Evolutionary conservation across 2,329 filamentous ascomycete species (phyloP).

Genomic region (Blastomyces emzantsi): DNA sequence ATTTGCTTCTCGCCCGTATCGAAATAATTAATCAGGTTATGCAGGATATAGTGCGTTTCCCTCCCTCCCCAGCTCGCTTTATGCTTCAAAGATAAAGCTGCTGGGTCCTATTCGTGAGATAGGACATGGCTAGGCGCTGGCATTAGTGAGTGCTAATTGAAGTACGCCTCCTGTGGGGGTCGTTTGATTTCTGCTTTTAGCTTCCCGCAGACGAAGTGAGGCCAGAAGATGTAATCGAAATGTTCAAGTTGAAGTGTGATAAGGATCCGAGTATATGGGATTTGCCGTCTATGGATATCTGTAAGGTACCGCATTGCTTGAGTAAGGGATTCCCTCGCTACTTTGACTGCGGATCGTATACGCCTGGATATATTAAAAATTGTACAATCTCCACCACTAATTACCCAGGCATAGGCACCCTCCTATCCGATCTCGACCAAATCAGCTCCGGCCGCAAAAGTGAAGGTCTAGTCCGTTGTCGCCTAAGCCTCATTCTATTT

Average conservation of each 20-base stretch:
- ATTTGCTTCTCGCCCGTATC: not conserved
- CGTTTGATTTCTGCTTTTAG: not conserved
- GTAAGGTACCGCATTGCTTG: not conserved
- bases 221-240: slow-evolving; percentile 1
- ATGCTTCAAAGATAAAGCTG: not conserved
- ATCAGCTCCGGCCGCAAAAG: not conserved
- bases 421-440: slow-evolving; percentile 1
- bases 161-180: not conserved
- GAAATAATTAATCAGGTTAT: not conserved
- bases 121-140: not conserved
- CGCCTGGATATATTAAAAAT: no score
- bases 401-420: not conserved
- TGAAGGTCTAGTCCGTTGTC: not conserved
- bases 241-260: slow-evolving; percentile 1
- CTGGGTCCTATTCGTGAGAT: not conserved
- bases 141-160: not conserved
- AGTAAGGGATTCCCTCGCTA: not conserved
- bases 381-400: not conserved
- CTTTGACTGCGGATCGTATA: not conserved
- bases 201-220: not conserved
- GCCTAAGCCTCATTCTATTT: slow-evolving; percentile 4
- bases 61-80: not conserved
- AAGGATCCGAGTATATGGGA: not conserved
- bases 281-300: not conserved
- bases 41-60: slow-evolving; percentile 1